phyloP scores from a whole-genome alignment of 352 stramenopile species.

The Phytopythium montanum region DNA sequence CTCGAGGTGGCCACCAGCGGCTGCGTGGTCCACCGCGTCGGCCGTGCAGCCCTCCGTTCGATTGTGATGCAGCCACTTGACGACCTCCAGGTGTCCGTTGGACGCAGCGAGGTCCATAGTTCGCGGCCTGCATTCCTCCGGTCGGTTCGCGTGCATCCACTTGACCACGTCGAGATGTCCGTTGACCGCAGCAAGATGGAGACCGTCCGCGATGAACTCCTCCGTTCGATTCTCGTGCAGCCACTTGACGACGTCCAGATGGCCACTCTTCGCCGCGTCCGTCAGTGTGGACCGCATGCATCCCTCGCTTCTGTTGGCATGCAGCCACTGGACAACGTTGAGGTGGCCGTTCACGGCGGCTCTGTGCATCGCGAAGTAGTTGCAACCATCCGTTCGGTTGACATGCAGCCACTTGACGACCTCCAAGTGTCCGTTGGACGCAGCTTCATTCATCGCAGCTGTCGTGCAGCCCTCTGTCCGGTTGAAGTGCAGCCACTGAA shows the following conservation, averaged over 20 bases:
- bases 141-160: constrained; percentile 51
- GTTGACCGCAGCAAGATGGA: constrained; percentile 41
- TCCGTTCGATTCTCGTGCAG: constrained; percentile 30
- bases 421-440: constrained; percentile 56
- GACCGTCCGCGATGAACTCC: no score
- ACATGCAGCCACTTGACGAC: constrained; percentile 55
- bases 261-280: no score
- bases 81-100: constrained; percentile 47
- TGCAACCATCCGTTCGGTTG: constrained; percentile 30
- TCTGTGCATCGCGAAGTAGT: constrained; percentile 25
- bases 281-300: no score
- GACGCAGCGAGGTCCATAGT: constrained; percentile 62
- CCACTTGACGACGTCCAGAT: constrained; percentile 31
- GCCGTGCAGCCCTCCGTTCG: constrained; percentile 28
- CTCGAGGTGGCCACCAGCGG: constrained; percentile 42
- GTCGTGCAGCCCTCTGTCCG: constrained; percentile 58
- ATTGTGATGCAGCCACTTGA: constrained; percentile 43
- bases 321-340: constrained; percentile 33
- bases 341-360: constrained; percentile 31
- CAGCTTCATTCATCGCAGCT: constrained; percentile 60
- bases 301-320: constrained; percentile 24
- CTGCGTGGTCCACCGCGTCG: constrained; percentile 57
- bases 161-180: constrained; percentile 45
- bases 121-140: constrained; percentile 46
- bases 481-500: constrained; percentile 66